Conservation (phyloP, 1,284 basidiomycete genomes). For the Tausonia pullulans region DNA sequence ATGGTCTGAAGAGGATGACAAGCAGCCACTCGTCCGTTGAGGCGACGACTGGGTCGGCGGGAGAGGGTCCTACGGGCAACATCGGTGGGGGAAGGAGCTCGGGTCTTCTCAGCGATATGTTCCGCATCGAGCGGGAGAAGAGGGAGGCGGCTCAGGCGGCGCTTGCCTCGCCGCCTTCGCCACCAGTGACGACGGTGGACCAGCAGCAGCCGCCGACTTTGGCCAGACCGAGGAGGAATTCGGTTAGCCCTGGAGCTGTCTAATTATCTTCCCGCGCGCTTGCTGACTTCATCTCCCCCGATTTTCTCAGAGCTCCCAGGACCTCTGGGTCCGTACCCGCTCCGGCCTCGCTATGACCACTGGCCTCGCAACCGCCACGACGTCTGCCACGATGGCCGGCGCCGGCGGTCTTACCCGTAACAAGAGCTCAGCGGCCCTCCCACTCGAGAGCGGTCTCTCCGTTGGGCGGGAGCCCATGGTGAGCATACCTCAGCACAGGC, state of each 20-base stretch:
- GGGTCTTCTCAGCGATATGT: constrained; percentile 17
- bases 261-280: not conserved
- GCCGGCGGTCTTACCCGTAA: constrained; percentile 1
- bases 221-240: not conserved
- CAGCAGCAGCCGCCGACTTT: not conserved
- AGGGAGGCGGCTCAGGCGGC: not conserved
- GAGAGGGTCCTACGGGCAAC: not conserved
- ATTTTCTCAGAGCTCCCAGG: constrained; percentile 5
- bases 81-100: constrained; percentile 15
- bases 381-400: not conserved
- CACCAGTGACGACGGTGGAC: not conserved
- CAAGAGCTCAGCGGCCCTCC: constrained; percentile 12
- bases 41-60: not conserved
- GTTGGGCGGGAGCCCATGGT: constrained; percentile 4
- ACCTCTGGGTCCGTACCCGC: constrained; percentile 3
- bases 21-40: not conserved
- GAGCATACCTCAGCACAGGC: not conserved
- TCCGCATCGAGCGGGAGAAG: constrained; percentile 15
- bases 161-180: not conserved
- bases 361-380: too few species aligned
- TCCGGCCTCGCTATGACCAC: not conserved
- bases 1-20: too few species aligned
- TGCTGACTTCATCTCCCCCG: not conserved
- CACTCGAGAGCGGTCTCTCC: constrained; percentile 2
- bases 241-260: constrained; percentile 1